Conservation (phyloP, 225 moss, liverwort and hornwort genomes). For the Asterella californica region DNA sequence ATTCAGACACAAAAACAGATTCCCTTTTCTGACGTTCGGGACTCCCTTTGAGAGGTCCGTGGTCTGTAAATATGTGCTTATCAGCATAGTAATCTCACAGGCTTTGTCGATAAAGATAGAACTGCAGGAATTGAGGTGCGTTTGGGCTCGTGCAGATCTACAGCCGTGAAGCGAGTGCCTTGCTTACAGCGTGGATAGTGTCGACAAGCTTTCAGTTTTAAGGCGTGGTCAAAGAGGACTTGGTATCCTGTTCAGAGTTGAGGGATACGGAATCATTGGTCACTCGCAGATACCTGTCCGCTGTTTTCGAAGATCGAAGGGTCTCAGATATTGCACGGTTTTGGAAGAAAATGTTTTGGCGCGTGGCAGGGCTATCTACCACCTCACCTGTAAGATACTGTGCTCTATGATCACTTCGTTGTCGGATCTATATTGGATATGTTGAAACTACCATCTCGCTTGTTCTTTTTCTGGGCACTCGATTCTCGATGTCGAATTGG, state of each 20-base stretch:
- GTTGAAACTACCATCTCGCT: not conserved
- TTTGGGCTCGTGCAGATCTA: conserved; percentile 31
- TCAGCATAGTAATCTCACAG: conserved; percentile 8
- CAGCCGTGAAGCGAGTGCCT: not conserved
- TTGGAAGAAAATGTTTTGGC: conserved; percentile 97
- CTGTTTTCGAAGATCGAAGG: conserved; percentile 48
- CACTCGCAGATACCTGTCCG: conserved; percentile 12
- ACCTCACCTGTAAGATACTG: conserved; percentile 84
- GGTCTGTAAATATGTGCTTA: not conserved
- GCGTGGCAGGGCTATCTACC: conserved; percentile 95
- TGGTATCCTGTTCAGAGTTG: not conserved
- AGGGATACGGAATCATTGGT: conserved; percentile 10
- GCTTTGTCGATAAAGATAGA: conserved; percentile 1
- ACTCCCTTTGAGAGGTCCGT: conserved; percentile 3
- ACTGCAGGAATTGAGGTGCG: not conserved
- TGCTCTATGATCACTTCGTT: not conserved
- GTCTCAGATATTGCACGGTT: conserved; percentile 52
- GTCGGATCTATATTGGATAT: conserved; percentile 18
- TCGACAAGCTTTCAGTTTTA: conserved; percentile 1
- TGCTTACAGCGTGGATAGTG: not conserved
- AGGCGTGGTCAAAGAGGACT: not conserved
- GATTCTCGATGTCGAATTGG: not conserved
- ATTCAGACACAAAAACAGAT: conserved; percentile 1
- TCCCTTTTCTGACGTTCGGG: conserved; percentile 1
- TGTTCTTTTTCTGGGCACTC: not conserved